Conservation (phyloP, 306 rosid genomes). For the Prunus salicina region DNA sequence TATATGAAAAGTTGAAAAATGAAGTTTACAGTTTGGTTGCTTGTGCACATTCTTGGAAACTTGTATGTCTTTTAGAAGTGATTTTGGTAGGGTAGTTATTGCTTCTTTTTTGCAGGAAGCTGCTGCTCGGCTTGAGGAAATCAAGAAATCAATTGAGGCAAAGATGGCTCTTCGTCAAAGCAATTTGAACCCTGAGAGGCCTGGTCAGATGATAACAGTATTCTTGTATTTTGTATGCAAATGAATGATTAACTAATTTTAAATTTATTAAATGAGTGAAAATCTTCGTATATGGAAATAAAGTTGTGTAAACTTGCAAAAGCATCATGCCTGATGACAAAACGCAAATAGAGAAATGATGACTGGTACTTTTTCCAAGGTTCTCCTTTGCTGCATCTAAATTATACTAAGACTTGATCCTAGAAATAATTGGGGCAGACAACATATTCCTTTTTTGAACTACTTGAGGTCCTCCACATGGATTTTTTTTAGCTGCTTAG, state of each 20-base stretch:
- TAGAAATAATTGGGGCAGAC: not conserved
- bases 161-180: slow-evolving; percentile 81
- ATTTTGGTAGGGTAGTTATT: not conserved
- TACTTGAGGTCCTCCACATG: not conserved
- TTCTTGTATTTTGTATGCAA: slow-evolving; percentile 4
- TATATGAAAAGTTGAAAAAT: not conserved
- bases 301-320: not conserved
- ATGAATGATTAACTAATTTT: not conserved
- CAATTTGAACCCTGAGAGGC: slow-evolving; percentile 96
- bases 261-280: not conserved
- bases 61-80: slow-evolving; percentile 14
- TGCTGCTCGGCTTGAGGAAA: slow-evolving; percentile 84
- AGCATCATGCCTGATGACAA: not conserved
- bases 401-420: not conserved
- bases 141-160: slow-evolving; percentile 80
- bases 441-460: not conserved
- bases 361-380: not conserved
- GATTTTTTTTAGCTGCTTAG: not conserved
- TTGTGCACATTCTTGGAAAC: not conserved
- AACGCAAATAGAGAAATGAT: not conserved
- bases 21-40: not conserved
- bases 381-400: not conserved
- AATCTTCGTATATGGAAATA: not conserved
- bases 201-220: slow-evolving; percentile 55
- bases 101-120: slow-evolving; percentile 57